phyloP scores from a whole-genome alignment of 805 yeast species.

The Spathaspora gorwiae region DNA sequence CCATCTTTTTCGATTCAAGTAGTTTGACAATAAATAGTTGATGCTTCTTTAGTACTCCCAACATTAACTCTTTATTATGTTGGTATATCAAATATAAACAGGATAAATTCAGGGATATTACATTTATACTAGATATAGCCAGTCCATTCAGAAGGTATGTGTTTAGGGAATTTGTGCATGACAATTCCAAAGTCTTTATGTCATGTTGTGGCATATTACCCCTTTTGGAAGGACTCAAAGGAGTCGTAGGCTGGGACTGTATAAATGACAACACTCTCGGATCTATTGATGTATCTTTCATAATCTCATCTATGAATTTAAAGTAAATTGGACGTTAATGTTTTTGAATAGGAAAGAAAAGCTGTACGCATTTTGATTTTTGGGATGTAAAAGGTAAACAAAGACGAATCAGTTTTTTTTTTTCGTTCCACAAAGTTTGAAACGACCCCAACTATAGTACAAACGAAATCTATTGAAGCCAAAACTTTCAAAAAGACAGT shows the following conservation, averaged over 20 bases:
- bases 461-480: no score
- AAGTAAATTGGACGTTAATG: no score
- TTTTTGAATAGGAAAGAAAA: no score
- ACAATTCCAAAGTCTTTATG: constrained; percentile 2
- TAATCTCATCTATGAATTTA: neutral
- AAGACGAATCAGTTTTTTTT: no score
- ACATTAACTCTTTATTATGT: constrained; percentile 1
- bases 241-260: constrained; percentile 1
- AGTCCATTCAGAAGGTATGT: neutral
- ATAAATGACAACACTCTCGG: constrained; percentile 3
- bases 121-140: constrained; percentile 1
- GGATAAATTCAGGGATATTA: constrained; percentile 13
- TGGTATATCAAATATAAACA: constrained; percentile 13
- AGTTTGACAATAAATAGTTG: constrained; percentile 23
- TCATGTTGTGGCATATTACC: constrained; percentile 4
- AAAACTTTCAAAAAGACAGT: no score
- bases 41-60: constrained; percentile 18
- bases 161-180: neutral
- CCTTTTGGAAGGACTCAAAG: neutral
- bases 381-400: no score
- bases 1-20: constrained; percentile 14
- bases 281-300: constrained; percentile 1
- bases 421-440: no score
- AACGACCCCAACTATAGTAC: no score
- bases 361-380: no score